These are phyloP conservation scores for Populus pruinosa DNA, from an alignment of 345 rosid genomes.

Conservation along the genomic window DNA sequence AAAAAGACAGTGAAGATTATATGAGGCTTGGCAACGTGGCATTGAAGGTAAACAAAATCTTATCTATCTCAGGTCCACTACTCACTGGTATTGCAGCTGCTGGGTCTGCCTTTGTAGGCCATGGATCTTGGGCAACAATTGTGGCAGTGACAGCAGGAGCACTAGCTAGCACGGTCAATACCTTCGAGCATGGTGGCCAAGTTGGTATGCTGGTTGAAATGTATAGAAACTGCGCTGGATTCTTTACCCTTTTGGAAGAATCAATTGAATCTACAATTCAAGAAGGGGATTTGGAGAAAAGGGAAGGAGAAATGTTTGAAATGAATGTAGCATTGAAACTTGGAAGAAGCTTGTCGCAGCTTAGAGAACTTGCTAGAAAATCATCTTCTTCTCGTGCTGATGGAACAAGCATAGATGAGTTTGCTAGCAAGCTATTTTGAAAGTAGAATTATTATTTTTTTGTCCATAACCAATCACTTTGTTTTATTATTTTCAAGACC, in stretches of 20 bases:
- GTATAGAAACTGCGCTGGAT: slow-evolving; percentile 51
- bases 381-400: slow-evolving; percentile 12
- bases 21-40: slow-evolving; percentile 36
- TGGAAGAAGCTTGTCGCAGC: slow-evolving; percentile 53
- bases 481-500: neutral
- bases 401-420: slow-evolving; percentile 30
- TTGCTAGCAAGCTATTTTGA: slow-evolving; percentile 46
- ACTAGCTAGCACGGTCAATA: slow-evolving; percentile 28
- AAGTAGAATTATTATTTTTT: neutral
- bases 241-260: slow-evolving; percentile 30
- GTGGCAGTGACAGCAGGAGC: slow-evolving; percentile 39
- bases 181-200: slow-evolving; percentile 46
- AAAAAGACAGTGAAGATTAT: slow-evolving; percentile 40
- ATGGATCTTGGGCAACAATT: slow-evolving; percentile 8
- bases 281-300: slow-evolving; percentile 7
- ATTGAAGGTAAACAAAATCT: slow-evolving; percentile 37
- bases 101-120: slow-evolving; percentile 21
- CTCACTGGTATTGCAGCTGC: slow-evolving; percentile 39
- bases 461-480: neutral
- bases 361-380: slow-evolving; percentile 35
- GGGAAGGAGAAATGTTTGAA: slow-evolving; percentile 39
- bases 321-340: slow-evolving; percentile 37
- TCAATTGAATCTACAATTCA: slow-evolving; percentile 25
- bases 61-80: slow-evolving; percentile 44
- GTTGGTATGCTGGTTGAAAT: slow-evolving; percentile 60